Conservation (phyloP, 768 basidiomycete species). For the Rhodocollybia butyracea region DNA sequence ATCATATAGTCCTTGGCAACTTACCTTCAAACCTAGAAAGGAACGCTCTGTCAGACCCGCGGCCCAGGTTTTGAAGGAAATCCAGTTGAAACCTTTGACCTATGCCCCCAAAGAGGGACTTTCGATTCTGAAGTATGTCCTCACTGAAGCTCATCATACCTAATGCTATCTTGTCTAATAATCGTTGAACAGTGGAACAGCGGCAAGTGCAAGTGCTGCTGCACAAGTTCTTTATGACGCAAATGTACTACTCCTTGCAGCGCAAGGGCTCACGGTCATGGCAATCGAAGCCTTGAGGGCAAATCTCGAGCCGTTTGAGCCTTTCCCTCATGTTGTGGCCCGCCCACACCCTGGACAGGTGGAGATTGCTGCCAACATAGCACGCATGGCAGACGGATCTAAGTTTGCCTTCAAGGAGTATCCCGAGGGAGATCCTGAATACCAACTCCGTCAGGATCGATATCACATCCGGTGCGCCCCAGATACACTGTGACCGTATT, state of each 20-base stretch:
- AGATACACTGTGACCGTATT: not conserved
- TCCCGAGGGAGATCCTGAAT: not conserved
- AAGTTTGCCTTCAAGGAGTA: not conserved
- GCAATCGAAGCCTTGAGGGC: not conserved
- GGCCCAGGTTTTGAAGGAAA: not conserved
- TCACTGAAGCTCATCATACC: not conserved
- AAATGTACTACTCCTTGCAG: not conserved
- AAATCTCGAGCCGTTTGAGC: not conserved
- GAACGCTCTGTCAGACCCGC: not conserved
- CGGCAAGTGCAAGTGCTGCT: not conserved
- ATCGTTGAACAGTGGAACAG: not conserved
- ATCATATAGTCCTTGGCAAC: not conserved
- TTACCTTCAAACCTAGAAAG: not conserved
- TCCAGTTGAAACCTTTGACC: not conserved
- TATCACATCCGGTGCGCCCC: conserved; percentile 32
- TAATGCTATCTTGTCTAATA: not conserved
- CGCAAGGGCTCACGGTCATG: not conserved
- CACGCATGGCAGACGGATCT: not conserved
- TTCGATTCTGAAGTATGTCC: not conserved
- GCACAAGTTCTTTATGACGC: not conserved
- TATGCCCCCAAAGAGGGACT: not conserved
- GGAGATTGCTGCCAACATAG: not conserved
- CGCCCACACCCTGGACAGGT: not conserved
- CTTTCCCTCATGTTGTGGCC: conserved; percentile 31
- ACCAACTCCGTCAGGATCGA: conserved; percentile 52